A percentile compares a stretch with the other conserved stretches of the same genome.
Evolutionary conservation across 441 rosid genomes (phyloP).

Genomic region (Brassica balearica): DNA sequence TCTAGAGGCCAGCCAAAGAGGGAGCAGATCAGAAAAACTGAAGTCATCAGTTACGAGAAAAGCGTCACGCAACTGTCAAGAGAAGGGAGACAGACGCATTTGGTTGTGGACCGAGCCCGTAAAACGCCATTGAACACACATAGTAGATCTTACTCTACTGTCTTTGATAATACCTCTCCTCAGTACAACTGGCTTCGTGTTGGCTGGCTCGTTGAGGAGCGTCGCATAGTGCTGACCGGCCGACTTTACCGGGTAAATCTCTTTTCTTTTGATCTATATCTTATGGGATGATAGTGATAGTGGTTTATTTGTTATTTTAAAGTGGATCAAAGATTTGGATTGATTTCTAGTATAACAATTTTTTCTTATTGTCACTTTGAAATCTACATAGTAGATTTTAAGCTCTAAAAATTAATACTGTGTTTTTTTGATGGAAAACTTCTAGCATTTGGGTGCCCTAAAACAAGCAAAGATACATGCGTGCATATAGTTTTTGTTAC

Average conservation of each 20-base stretch:
- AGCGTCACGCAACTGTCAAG: conserved; percentile 27
- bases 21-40: not conserved
- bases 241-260: conserved; percentile 32
- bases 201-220: conserved; percentile 38
- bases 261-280: not conserved
- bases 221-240: not conserved
- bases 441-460: not conserved
- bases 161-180: conserved; percentile 14
- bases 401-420: not conserved
- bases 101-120: conserved; percentile 12
- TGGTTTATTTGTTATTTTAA: not conserved
- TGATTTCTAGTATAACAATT: not conserved
- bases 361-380: not conserved
- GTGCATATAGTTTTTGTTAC: too few species aligned
- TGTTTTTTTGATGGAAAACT: not conserved
- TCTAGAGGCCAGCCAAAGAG: not conserved
- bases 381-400: not conserved
- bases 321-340: not conserved
- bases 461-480: not conserved
- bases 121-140: not conserved
- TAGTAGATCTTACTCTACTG: not conserved
- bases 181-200: conserved; percentile 25
- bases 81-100: conserved; percentile 27
- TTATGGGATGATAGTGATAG: not conserved
- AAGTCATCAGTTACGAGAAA: not conserved